Conservation (phyloP, 1,139 yeast genomes). For the Taphrina communis region DNA sequence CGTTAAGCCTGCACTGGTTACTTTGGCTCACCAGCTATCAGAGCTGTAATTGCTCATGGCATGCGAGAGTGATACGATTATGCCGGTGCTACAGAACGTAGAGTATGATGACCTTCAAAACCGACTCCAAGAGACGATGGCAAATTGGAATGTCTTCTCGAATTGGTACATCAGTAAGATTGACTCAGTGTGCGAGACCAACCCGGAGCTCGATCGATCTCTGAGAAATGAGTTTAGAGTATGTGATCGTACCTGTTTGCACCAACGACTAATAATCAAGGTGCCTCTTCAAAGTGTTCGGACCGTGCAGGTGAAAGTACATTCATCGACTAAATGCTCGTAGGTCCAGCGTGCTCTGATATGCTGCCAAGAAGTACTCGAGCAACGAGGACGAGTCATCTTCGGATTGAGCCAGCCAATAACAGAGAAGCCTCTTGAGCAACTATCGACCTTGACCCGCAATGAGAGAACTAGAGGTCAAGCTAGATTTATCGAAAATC, state of each 20-base stretch:
- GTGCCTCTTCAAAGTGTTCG: constrained; percentile 8
- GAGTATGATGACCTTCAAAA: not conserved
- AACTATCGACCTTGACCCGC: not conserved
- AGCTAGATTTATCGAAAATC: constrained; percentile 3
- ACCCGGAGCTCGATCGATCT: not conserved
- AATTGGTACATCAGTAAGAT: not conserved
- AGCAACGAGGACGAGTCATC: not conserved
- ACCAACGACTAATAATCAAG: not conserved
- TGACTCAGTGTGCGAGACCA: not conserved
- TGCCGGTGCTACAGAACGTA: not conserved
- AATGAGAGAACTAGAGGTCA: not conserved
- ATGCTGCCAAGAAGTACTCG: constrained; percentile 8
- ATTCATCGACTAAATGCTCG: not conserved
- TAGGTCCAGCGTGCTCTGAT: constrained; percentile 11
- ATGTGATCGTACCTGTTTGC: not conserved
- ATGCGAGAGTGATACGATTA: no score
- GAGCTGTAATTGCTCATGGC: no score
- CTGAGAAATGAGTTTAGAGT: constrained; percentile 5
- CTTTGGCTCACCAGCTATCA: not conserved
- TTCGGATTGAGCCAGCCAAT: not conserved
- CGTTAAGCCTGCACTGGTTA: no score
- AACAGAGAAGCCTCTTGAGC: not conserved
- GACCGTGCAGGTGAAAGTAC: not conserved
- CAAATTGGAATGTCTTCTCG: not conserved
- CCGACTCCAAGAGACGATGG: not conserved